These are phyloP conservation scores for Calonectria leucothoes DNA, from an alignment of 2,329 filamentous ascomycete genomes.

Conservation along the genomic window DNA sequence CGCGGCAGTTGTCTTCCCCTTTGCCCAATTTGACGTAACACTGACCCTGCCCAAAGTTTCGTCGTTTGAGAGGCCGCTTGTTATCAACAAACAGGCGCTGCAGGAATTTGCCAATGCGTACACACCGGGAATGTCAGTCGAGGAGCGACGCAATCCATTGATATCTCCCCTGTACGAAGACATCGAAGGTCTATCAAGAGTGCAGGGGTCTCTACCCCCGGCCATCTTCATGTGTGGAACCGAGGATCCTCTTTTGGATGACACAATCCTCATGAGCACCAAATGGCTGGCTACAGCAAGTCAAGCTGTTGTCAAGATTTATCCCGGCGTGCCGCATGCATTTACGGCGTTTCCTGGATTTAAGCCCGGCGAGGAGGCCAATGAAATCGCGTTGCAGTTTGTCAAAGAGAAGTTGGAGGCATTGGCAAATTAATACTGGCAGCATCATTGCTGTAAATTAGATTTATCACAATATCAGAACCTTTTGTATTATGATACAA, in stretches of 20 bases:
- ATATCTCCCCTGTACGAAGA: neutral
- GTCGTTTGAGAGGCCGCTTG: neutral
- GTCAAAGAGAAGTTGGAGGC: neutral
- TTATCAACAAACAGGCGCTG: neutral
- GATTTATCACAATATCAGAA: neutral
- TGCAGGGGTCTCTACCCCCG: neutral
- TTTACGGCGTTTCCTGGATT: neutral
- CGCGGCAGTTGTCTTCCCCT: neutral
- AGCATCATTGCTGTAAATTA: neutral
- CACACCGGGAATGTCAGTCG: neutral
- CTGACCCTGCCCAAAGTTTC: neutral
- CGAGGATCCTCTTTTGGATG: neutral
- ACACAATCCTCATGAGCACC: neutral
- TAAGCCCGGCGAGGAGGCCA: neutral
- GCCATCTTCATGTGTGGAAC: neutral
- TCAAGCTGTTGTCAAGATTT: neutral
- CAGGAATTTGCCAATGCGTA: neutral
- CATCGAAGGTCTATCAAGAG: neutral
- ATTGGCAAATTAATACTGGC: neutral
- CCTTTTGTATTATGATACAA: neutral
- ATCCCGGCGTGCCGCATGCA: neutral
- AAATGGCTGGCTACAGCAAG: neutral
- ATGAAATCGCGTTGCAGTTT: neutral
- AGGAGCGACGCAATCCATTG: neutral
- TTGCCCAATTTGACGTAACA: neutral